phyloP scores from a whole-genome alignment of 163 green algal genomes.

The Scenedesmus sp. region DNA sequence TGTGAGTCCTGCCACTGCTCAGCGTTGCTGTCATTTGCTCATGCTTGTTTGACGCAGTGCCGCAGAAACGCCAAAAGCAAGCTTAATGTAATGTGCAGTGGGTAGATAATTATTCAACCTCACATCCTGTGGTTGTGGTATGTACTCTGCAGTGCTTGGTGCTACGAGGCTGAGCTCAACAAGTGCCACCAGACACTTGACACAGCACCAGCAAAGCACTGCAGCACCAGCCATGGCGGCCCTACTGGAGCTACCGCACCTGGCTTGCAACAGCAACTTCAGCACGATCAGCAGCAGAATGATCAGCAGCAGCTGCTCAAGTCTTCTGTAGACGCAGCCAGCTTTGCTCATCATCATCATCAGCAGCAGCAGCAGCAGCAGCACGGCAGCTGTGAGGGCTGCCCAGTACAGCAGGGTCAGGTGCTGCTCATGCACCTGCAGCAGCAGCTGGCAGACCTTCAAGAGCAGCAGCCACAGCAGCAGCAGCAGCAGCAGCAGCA shows the following conservation, averaged over 20 bases:
- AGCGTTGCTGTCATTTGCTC: no score
- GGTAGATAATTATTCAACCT: no score
- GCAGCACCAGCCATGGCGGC: neutral
- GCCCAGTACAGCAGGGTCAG: neutral
- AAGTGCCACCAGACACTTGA: neutral
- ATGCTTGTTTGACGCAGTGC: no score
- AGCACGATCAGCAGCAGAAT: neutral
- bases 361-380: neutral
- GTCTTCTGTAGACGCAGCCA: neutral
- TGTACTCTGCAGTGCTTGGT: neutral
- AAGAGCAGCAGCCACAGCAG: neutral
- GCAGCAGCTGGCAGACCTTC: neutral
- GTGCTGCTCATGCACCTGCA: neutral
- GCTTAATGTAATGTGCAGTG: no score
- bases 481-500: neutral
- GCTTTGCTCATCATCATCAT: neutral
- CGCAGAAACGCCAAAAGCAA: no score
- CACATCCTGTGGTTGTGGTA: neutral
- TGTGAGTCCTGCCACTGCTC: no score
- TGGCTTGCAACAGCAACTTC: neutral
- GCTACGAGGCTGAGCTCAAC: conserved; percentile 1
- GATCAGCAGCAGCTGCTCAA: neutral
- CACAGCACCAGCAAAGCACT: neutral
- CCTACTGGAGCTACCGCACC: neutral
- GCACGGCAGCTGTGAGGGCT: neutral